Base-by-base conservation (phyloP, 208 protist species). In the Leishmania amazonensis region DNA sequence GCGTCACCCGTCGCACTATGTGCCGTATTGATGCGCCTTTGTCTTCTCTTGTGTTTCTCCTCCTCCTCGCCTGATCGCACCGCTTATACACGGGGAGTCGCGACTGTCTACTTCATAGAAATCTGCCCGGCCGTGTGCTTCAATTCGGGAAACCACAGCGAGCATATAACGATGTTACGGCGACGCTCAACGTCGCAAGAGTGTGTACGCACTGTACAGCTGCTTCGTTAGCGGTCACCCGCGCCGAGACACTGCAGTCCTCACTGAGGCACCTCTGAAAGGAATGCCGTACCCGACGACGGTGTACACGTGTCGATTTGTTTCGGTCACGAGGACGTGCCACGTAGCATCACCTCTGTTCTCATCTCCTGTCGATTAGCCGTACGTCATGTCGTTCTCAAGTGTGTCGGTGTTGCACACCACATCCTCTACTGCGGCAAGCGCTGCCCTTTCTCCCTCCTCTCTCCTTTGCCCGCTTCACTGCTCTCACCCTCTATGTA, bases 71-170 rank as follows among this genome's bases (percentile, higher is more conserved):
- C 19, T n/a, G 47, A 42, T 65, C 40, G 78, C 73, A n/a, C 45
- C 70, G 38, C n/a, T 42, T n/a, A 57, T 72, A 62, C 73, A 76
- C 73, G 4, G 45, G 28, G 21, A 51, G 40, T 1, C 35, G 70
- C 70, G 70, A 62, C 53, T 57, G 9, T n/a, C 35, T 58, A n/a
- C 49, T 47, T 62, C 73, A 76, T 76, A 76, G 73, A 76, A 76
- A 62, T 35, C 47, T 3, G 21, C 31, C 15, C 9, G 7, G 11
- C 45, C 6, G n/a, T 9, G 45, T 74, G 45, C 45, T 74, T 21
- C 31, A 4, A 40, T 40, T 68, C 31, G 31, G 31, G 45, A 74
- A 53, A 38, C 68, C 31, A 11, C 24, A 53, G 24, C 45, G 1
- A 0, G 28, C 45, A 38, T 45, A 9, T 35, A 54, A 7, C 3